Evolutionary conservation across 768 basidiomycete species (phyloP), one percentile per base, ranked within the genome.

Genomic region (Filobasidium floriforme): DNA sequence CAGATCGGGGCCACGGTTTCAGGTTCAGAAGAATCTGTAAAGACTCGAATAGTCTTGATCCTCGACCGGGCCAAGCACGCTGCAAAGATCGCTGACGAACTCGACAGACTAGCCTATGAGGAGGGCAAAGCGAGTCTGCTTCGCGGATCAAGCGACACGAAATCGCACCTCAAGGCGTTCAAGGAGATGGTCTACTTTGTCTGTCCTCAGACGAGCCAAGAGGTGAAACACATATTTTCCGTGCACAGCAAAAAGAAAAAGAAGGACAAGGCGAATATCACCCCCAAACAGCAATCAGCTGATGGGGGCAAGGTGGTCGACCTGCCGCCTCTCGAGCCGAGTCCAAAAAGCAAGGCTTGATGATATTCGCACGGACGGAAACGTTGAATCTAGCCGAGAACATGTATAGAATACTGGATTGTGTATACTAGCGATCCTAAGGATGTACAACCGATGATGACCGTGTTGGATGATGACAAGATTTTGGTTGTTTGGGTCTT

Each of bases 371-470:
- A 37, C 32, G 4, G 32, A 3, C 32, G 32, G 9, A 37, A 37
- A 37, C 3, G 9, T 37, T 37, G 32, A 37, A 37, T 3, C 4
- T 37, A 9, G 32, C 32, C 32, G 32, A 37, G 32, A 37, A 37
- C 32, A 37, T 37, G 32, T 37, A 37, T 37, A 37, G 32, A 37
- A 37, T 37, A 37, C 32, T 37, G 9, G 32, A 37, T 37, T 37
- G 32, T 37, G 32, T 37, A 37, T 4, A 37, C 32, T 3, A 37
- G 32, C 32, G 32, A 37, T 37, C 32, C 32, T 37, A 37, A 37
- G 32, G 32, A 37, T 49, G 46, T 49, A 57, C 54, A 57, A 57
- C 54, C 54, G 29, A 28, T 57, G 18, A 51, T 24, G 54, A 37
- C 51, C 52, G 26, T 15, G 62, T 62, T 24, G n/a, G 28, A 15